A percentile compares a stretch with the other conserved stretches of the same genome.
Conservation (phyloP, 2,329 filamentous ascomycete species). For the Parascedosporium putredinis region DNA sequence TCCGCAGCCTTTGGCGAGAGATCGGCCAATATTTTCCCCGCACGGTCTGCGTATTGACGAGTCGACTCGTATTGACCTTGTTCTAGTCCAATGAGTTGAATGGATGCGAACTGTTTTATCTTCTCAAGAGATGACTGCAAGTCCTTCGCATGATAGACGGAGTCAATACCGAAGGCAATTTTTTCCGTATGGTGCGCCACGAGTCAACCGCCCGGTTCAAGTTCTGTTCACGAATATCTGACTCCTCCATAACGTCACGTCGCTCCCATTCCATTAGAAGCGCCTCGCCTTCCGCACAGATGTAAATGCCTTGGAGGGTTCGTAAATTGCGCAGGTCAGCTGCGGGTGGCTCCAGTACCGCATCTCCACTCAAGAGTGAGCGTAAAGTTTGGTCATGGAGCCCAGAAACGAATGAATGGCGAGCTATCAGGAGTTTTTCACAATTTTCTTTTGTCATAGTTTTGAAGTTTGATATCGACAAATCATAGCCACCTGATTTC, state of each 20-base stretch:
- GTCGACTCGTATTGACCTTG: conserved; percentile 44
- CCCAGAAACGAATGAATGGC: conserved; percentile 44
- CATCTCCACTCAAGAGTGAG: conserved; percentile 31
- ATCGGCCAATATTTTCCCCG: not conserved
- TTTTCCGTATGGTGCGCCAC: conserved; percentile 37
- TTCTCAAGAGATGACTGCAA: conserved; percentile 36
- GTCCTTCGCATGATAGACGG: conserved; percentile 40
- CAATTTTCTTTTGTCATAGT: conserved; percentile 35
- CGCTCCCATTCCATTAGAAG: conserved; percentile 35
- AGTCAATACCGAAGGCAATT: conserved; percentile 31
- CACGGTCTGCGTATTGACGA: conserved; percentile 27
- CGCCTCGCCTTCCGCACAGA: conserved; percentile 45
- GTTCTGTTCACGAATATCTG: conserved; percentile 24
- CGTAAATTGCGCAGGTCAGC: conserved; percentile 26
- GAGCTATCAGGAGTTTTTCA: conserved; percentile 39
- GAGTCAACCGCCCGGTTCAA: conserved; percentile 25
- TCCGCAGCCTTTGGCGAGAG: not conserved
- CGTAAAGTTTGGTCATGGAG: conserved; percentile 36
- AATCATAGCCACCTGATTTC: conserved; percentile 37
- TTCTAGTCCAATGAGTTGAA: conserved; percentile 42
- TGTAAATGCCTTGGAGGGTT: conserved; percentile 42
- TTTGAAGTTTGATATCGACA: conserved; percentile 33
- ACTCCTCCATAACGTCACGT: conserved; percentile 23
- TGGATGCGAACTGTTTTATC: conserved; percentile 39
- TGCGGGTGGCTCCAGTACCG: no score